A percentile compares a stretch with the other conserved stretches of the same genome.
Conservation (phyloP, 2,329 filamentous ascomycete species). For the Magnaporthales sp. region DNA sequence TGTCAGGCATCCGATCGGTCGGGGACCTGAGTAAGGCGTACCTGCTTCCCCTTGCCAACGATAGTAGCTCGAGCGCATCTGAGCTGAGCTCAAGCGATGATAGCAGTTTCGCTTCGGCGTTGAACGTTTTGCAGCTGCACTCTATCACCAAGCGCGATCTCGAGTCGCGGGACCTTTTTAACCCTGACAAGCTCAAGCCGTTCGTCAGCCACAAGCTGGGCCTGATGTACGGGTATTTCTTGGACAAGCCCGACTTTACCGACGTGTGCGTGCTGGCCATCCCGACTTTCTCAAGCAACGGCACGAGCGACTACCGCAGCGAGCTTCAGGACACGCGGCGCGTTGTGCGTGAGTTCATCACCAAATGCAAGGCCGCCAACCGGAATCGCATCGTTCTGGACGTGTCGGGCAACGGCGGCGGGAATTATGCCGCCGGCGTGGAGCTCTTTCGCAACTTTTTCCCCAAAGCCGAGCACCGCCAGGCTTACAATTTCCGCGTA, state of each 20-base stretch:
- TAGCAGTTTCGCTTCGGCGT: background rate
- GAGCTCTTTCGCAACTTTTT: constrained; percentile 53
- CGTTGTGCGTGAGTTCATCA: constrained; percentile 23
- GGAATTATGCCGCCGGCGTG: constrained; percentile 47
- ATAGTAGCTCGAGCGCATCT: background rate
- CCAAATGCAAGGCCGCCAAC: constrained; percentile 29
- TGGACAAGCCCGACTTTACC: background rate
- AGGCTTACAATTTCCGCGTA: background rate
- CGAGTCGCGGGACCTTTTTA: background rate
- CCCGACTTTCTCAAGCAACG: background rate
- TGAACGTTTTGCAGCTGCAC: constrained; percentile 5
- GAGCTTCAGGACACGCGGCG: constrained; percentile 19
- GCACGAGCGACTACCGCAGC: constrained; percentile 10
- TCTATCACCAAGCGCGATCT: constrained; percentile 3
- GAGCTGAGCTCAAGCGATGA: background rate
- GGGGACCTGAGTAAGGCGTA: background rate
- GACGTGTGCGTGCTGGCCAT: constrained; percentile 1
- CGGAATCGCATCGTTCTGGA: constrained; percentile 55
- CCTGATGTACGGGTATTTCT: background rate
- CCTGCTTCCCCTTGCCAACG: background rate
- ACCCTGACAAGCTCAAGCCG: background rate
- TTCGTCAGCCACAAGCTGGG: background rate
- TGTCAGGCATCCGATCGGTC: background rate
- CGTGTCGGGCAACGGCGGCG: constrained; percentile 48
- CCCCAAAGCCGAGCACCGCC: constrained; percentile 22